Evolutionary conservation across 1,284 basidiomycete genomes (phyloP).

Genomic region (Ceratobasidium sp.): DNA sequence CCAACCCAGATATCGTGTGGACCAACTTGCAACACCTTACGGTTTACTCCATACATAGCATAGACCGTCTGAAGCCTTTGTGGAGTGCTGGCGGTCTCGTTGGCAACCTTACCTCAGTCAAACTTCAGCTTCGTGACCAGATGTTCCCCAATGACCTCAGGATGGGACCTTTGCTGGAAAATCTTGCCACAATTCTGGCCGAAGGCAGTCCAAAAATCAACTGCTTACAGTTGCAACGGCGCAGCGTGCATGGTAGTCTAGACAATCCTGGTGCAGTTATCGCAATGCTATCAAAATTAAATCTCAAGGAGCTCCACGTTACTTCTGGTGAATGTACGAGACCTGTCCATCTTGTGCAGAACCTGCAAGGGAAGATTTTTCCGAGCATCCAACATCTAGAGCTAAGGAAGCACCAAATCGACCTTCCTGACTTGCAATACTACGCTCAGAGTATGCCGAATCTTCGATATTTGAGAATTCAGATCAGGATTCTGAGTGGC

Average conservation of each 20-base stretch:
- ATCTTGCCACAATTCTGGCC: neutral
- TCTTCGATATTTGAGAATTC: neutral
- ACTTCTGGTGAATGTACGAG: neutral
- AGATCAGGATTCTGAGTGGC: neutral
- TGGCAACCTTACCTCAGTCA: neutral
- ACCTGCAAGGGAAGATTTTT: neutral
- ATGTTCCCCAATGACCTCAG: neutral
- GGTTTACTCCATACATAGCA: neutral
- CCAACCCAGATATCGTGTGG: neutral
- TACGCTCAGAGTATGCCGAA: slow-evolving; percentile 1
- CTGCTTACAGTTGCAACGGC: neutral
- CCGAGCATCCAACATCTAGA: neutral
- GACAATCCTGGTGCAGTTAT: neutral
- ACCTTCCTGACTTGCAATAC: neutral
- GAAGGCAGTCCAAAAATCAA: neutral
- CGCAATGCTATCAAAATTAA: neutral
- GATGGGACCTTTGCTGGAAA: neutral
- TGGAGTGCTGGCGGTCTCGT: neutral
- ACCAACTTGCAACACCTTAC: neutral
- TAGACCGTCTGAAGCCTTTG: neutral
- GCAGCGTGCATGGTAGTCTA: neutral
- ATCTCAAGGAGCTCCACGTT: neutral
- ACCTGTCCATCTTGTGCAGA: neutral
- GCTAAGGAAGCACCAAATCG: neutral
- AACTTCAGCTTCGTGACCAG: neutral